phyloP scores from a whole-genome alignment of 208 protist genomes.

The Acanthamoeba sp. region DNA sequence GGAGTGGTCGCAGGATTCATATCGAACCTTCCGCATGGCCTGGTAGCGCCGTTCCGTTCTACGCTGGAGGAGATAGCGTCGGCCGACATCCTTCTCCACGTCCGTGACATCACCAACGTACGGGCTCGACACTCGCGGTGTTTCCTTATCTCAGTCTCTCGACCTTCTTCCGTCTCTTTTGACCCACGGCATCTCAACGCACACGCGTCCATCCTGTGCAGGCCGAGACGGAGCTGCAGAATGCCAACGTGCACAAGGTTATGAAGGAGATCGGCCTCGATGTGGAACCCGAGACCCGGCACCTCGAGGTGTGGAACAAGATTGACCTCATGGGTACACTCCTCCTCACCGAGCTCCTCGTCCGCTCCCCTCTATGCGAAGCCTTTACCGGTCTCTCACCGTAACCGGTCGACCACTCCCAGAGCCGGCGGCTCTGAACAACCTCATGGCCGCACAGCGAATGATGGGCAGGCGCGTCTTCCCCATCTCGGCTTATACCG shows the following conservation, averaged over 20 bases:
- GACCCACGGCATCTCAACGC: not conserved
- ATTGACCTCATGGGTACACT: conserved; percentile 43
- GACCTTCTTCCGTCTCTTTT: too few species aligned
- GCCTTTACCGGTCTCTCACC: not conserved
- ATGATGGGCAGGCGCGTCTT: not conserved
- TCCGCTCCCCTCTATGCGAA: not conserved
- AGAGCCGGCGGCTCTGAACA: not conserved
- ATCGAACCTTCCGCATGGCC: conserved; percentile 43
- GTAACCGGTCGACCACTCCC: too few species aligned
- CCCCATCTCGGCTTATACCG: conserved; percentile 32
- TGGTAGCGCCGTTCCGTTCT: conserved; percentile 23
- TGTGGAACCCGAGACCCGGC: not conserved
- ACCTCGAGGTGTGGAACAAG: conserved; percentile 68
- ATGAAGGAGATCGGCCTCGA: conserved; percentile 16
- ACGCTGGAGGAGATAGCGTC: conserved; percentile 43
- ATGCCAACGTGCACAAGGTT: conserved; percentile 58
- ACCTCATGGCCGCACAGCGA: not conserved
- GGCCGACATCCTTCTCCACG: conserved; percentile 53
- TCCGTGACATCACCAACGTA: conserved; percentile 65
- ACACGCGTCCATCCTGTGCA: not conserved
- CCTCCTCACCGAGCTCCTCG: not conserved
- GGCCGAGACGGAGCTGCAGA: conserved; percentile 46
- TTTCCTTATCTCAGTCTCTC: too few species aligned
- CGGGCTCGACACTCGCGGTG: not conserved
- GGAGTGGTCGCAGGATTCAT: conserved; percentile 27